A percentile compares a stretch with the other conserved stretches of the same genome.
Evolutionary conservation across 495 filamentous ascomycete genomes (phyloP).

Genomic region (Talaromyces trachyspermus): DNA sequence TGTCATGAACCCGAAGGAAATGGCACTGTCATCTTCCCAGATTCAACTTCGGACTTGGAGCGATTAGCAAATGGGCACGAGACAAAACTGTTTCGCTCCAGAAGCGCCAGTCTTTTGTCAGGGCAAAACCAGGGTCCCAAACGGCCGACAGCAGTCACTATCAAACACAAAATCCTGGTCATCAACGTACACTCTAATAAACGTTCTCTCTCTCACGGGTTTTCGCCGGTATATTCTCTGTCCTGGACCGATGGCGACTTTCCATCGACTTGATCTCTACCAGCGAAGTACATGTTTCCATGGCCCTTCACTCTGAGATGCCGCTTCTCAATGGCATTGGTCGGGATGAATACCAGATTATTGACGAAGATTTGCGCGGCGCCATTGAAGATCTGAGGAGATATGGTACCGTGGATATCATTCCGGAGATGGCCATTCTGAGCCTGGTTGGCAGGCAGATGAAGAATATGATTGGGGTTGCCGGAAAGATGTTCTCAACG

Average conservation of each 20-base stretch:
- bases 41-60: constrained; percentile 39
- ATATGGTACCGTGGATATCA: constrained; percentile 78
- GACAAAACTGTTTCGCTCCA: constrained; percentile 38
- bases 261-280: constrained; percentile 91
- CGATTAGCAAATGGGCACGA: constrained; percentile 39
- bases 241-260: constrained; percentile 69
- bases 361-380: constrained; percentile 54
- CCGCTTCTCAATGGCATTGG: constrained; percentile 46
- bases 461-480: constrained; percentile 90
- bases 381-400: constrained; percentile 63
- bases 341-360: constrained; percentile 56
- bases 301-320: constrained; percentile 75
- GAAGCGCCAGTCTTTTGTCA: constrained; percentile 37
- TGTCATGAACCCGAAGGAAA: constrained; percentile 87
- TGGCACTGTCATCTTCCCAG: constrained; percentile 76
- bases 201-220: constrained; percentile 78
- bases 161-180: constrained; percentile 87
- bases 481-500: constrained; percentile 82
- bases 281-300: constrained; percentile 89
- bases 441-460: constrained; percentile 88
- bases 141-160: constrained; percentile 86
- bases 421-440: constrained; percentile 83
- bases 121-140: constrained; percentile 47
- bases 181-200: constrained; percentile 95
- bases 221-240: constrained; percentile 87